These are phyloP conservation scores for Capsicum rhomboideum DNA, from an alignment of 257 asterid species.

Conservation along the genomic window DNA sequence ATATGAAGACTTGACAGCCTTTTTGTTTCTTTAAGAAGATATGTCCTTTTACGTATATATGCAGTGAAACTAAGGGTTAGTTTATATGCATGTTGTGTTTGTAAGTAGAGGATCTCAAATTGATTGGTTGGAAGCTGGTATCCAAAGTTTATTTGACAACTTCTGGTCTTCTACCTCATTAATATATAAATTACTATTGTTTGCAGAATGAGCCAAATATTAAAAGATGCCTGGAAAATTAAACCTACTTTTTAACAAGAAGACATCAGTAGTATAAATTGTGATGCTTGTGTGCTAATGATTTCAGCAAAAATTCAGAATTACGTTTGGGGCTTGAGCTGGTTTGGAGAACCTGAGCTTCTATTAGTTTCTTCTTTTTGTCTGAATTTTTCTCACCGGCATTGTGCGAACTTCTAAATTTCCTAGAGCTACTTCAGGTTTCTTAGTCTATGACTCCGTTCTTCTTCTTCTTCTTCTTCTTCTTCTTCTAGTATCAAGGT, in stretches of 20 bases:
- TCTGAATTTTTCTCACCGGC: neutral
- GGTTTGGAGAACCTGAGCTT: neutral
- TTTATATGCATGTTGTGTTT: too few species aligned
- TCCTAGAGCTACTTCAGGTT: neutral
- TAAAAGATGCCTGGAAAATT: neutral
- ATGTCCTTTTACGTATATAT: too few species aligned
- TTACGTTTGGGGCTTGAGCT: neutral
- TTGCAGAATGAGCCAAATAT: neutral
- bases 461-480: neutral
- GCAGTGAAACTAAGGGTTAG: too few species aligned
- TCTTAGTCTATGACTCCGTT: neutral
- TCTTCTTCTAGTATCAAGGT: neutral
- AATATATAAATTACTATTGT: neutral
- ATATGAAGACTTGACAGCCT: too few species aligned
- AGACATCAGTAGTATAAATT: neutral
- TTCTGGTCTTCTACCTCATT: neutral
- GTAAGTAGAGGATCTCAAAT: too few species aligned
- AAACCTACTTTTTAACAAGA: neutral
- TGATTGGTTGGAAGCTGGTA: too few species aligned
- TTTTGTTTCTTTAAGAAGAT: too few species aligned
- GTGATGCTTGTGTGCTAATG: neutral
- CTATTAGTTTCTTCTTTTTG: neutral
- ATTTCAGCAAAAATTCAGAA: neutral
- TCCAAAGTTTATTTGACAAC: too few species aligned
- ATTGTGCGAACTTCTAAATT: neutral